These are phyloP conservation scores for Didymella arachidicola DNA, from an alignment of 2,329 filamentous ascomycete species.

Conservation along the genomic window DNA sequence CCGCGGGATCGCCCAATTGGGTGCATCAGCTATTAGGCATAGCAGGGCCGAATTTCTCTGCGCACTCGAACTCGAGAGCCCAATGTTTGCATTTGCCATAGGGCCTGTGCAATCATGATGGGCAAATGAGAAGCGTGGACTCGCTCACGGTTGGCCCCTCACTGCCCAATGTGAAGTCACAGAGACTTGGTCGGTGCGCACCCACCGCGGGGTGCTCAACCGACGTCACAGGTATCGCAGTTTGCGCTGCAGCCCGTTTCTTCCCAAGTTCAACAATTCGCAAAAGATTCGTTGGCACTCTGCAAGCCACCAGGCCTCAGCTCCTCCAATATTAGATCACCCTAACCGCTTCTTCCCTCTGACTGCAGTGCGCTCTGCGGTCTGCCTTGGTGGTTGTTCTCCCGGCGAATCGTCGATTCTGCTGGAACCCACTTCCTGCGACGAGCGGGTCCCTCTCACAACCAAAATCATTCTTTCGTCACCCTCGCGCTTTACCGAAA, in stretches of 20 bases:
- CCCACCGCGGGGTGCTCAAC: slow-evolving; percentile 17
- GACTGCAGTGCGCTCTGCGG: slow-evolving; percentile 21
- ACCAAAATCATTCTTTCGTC: slow-evolving; percentile 46
- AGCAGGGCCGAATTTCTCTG: slow-evolving; percentile 13
- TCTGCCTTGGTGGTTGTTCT: slow-evolving; percentile 18
- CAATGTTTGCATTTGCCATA: slow-evolving; percentile 13
- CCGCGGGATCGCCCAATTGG: slow-evolving; percentile 12
- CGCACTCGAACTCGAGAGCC: slow-evolving; percentile 7
- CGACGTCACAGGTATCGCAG: slow-evolving; percentile 20
- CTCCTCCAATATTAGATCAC: slow-evolving; percentile 16
- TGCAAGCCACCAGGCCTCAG: slow-evolving; percentile 29
- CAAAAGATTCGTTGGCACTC: slow-evolving; percentile 16
- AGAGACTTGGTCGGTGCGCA: slow-evolving; percentile 9
- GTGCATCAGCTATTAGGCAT: not conserved
- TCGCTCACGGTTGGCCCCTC: slow-evolving; percentile 9
- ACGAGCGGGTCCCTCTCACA: slow-evolving; percentile 30
- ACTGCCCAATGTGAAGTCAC: slow-evolving; percentile 15
- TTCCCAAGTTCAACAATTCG: slow-evolving; percentile 10
- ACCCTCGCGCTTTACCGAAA: slow-evolving; percentile 25
- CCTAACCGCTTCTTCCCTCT: slow-evolving; percentile 22
- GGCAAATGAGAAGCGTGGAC: slow-evolving; percentile 11
- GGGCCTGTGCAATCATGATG: slow-evolving; percentile 2
- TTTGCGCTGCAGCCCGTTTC: slow-evolving; percentile 14
- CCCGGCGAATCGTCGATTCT: slow-evolving; percentile 34
- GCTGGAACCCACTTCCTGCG: slow-evolving; percentile 38